Conservation (phyloP, 306 rosid species). For the Casuarina equisetifolia region DNA sequence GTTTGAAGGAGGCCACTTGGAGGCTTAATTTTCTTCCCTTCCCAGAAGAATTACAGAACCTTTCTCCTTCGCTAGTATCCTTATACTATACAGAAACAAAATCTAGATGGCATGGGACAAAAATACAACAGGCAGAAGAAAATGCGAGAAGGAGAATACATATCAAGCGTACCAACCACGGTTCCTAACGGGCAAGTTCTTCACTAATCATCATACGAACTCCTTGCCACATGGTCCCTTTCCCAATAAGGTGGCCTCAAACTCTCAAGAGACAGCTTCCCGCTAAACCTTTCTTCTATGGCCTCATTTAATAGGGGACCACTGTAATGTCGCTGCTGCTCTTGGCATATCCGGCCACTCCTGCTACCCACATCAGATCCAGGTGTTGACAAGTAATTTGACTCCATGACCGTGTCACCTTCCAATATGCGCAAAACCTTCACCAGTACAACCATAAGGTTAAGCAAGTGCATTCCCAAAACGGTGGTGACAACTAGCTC, state of each 20-base stretch:
- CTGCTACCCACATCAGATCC: conserved; percentile 75
- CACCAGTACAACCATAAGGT: conserved; percentile 10
- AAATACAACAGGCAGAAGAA: conserved; percentile 21
- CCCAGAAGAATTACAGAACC: conserved; percentile 42
- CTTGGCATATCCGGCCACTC: conserved; percentile 75
- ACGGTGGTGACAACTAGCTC: not conserved
- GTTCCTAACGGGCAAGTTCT: conserved; percentile 26
- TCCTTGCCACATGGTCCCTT: conserved; percentile 56
- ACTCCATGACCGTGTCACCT: conserved; percentile 89
- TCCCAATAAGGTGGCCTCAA: conserved; percentile 62
- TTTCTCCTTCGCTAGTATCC: conserved; percentile 39
- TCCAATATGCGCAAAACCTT: conserved; percentile 95
- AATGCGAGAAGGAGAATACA: conserved; percentile 28
- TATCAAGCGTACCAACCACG: conserved; percentile 30
- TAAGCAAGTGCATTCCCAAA: conserved; percentile 11
- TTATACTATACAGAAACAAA: conserved; percentile 67
- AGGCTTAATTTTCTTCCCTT: conserved; percentile 42
- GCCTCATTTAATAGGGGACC: conserved; percentile 60
- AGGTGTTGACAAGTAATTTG: conserved; percentile 59
- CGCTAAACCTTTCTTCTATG: conserved; percentile 54
- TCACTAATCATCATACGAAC: conserved; percentile 55
- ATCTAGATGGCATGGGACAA: conserved; percentile 38
- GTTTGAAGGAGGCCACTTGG: conserved; percentile 21
- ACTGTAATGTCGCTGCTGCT: conserved; percentile 57
- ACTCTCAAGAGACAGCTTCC: conserved; percentile 68